These are phyloP conservation scores for Medicago truncatula DNA, from an alignment of 306 rosid species.

Conservation along the genomic window DNA sequence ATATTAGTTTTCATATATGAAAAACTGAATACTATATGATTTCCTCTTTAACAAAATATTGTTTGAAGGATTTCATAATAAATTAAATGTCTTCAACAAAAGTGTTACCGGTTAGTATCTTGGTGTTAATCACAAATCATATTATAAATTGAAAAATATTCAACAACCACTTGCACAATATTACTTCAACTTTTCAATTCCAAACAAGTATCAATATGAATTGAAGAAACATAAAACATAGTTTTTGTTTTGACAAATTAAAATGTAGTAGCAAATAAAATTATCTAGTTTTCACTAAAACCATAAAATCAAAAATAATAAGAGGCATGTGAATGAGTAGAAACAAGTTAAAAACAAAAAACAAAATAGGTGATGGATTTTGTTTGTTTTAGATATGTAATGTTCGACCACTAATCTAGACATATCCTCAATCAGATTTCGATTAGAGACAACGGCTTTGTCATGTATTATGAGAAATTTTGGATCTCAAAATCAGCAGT, in stretches of 20 bases:
- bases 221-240: not conserved
- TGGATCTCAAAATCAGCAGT: not conserved
- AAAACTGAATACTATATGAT: not conserved
- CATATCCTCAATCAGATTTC: no score
- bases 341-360: not conserved
- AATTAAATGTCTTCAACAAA: not conserved
- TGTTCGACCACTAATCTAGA: not conserved
- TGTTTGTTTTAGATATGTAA: not conserved
- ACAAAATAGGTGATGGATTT: not conserved
- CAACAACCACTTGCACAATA: not conserved
- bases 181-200: not conserved
- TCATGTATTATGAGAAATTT: not conserved
- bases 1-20: not conserved
- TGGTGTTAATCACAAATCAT: not conserved
- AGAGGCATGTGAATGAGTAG: not conserved
- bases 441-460: no score
- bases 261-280: not conserved
- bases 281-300: not conserved
- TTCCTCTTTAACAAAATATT: no score
- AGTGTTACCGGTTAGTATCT: not conserved
- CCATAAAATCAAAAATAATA: not conserved
- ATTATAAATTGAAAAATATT: not conserved
- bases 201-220: conserved; percentile 17
- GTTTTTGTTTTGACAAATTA: not conserved
- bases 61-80: not conserved